Conservation (phyloP, 2,329 filamentous ascomycete genomes). For the Lasiodiplodia sp. region DNA sequence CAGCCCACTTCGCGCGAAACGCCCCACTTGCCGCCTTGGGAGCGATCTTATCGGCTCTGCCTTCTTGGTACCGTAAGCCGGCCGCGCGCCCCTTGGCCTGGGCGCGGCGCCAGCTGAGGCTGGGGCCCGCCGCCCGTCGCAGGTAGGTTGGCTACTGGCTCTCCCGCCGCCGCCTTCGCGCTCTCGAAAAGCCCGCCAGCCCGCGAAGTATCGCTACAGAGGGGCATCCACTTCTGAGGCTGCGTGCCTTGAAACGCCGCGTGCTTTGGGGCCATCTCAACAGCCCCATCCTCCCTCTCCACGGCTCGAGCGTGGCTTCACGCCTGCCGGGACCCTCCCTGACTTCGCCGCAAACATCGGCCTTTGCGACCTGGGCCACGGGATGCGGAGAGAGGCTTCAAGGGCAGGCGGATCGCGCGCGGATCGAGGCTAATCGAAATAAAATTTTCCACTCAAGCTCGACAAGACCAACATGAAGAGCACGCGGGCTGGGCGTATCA, state of each 20-base stretch:
- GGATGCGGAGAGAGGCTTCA: conserved; percentile 1
- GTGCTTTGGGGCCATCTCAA: neutral
- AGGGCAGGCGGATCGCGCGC: neutral
- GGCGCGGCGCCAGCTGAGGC: conserved; percentile 12
- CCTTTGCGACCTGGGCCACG: conserved; percentile 9
- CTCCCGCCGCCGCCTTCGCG: neutral
- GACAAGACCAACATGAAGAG: neutral
- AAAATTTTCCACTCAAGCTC: conserved; percentile 19
- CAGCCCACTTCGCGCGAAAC: conserved; percentile 29
- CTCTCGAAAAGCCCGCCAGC: neutral
- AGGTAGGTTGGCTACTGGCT: neutral
- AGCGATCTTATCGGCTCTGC: conserved; percentile 25
- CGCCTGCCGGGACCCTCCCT: conserved; percentile 2
- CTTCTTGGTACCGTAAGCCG: conserved; percentile 10
- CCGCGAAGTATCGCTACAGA: conserved; percentile 4
- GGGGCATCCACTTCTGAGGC: conserved; percentile 22
- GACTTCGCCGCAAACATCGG: neutral
- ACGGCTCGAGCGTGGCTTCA: conserved; percentile 9
- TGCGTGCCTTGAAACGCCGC: conserved; percentile 26
- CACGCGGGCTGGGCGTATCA: conserved; percentile 2
- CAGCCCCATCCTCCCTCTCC: neutral
- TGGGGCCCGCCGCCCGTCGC: neutral
- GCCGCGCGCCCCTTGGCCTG: conserved; percentile 19
- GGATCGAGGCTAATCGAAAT: conserved; percentile 4
- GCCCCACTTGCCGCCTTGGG: conserved; percentile 29